Base-by-base conservation (phyloP, 2,329 filamentous ascomycete genomes). In the Mycosphaerella sp. region DNA sequence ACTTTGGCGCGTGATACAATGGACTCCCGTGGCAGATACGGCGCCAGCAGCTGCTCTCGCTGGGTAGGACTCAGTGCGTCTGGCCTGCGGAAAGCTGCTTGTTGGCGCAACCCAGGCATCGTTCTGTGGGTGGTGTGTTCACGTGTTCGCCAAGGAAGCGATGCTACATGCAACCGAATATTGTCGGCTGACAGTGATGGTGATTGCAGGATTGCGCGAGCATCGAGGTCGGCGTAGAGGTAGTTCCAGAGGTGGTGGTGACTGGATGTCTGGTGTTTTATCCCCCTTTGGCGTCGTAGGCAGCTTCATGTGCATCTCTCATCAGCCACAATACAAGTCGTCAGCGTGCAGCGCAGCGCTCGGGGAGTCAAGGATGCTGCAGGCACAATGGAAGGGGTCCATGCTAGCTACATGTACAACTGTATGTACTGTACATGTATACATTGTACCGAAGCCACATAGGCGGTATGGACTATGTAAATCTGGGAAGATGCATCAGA, bases 1-100 rank as follows among this genome's bases (percentile, higher is more conserved):
- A 35, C 44, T 36, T 50, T 56, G 35, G 48, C 54, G 21, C 44
- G 28, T 14, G 52, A 54, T 5, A 30, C 30, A 37, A 51, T 57
- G 10, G 55, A 50, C 30, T 57, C 43, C 25, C 55, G 50, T 47
- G 66, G 66, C 7, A 69, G 65, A 52, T 68, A 69, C 40, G 64
- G 64, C 52, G 61, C 60, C 10, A 68, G 52, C 10, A 69, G 44
- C 41, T 54, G 52, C 43, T 68, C 66, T 37, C 66, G 62, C 34
- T 67, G 61, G 17, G 50, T 46, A n/a, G 59, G 57, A 9, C 60
- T 59, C 10, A 68, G 55, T 39, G 51, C 51, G 17, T 59, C 55
- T 8, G 30, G 32, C 66, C 66, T 37, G 56, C 42, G 65, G 52
- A 68, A 61, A 32, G 65, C 63, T 42, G 57, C 52, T 14, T 59